Percentiles rank a stretch among this genome's conserved stretches.
Evolutionary conservation across 2,329 filamentous ascomycete genomes (phyloP).

Genomic region (Calonectria pteridis): DNA sequence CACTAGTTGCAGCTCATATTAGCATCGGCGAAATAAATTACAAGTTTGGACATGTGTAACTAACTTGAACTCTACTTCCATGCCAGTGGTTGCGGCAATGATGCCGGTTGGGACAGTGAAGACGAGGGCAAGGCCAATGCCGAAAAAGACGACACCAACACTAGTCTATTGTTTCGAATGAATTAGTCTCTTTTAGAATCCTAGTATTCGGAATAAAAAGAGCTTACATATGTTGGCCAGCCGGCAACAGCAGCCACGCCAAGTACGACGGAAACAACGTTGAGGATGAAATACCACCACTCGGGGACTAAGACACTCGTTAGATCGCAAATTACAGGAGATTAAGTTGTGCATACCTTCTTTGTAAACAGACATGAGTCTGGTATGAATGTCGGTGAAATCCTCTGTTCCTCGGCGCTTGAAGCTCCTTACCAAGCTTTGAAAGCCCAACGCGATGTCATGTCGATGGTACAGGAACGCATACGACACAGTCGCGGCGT

Average conservation of each 20-base stretch:
- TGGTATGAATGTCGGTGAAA: slow-evolving; percentile 57
- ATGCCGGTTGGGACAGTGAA: slow-evolving; percentile 61
- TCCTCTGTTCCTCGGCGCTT: slow-evolving; percentile 25
- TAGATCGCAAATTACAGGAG: neutral
- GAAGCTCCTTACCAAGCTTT: slow-evolving; percentile 32
- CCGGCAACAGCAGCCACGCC: slow-evolving; percentile 51
- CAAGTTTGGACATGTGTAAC: neutral
- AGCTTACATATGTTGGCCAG: slow-evolving; percentile 51
- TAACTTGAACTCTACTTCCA: slow-evolving; percentile 56
- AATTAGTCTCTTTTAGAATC: neutral
- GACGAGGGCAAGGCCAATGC: slow-evolving; percentile 55
- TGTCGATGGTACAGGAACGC: slow-evolving; percentile 51
- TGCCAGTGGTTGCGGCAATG: slow-evolving; percentile 58
- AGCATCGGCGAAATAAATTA: neutral
- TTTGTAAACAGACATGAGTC: slow-evolving; percentile 57
- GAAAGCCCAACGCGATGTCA: slow-evolving; percentile 49
- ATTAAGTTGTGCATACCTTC: slow-evolving; percentile 39
- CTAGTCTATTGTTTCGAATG: slow-evolving; percentile 47
- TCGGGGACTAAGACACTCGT: slow-evolving; percentile 53
- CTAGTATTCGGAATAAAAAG: too few relatives aligned
- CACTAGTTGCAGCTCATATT: slow-evolving; percentile 29
- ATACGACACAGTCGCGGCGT: slow-evolving; percentile 52
- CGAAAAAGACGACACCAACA: slow-evolving; percentile 58
- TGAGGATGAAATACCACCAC: slow-evolving; percentile 56
- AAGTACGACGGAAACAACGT: slow-evolving; percentile 47